phyloP scores from a whole-genome alignment of 306 rosid genomes.

The Begonia peltatifolia region DNA sequence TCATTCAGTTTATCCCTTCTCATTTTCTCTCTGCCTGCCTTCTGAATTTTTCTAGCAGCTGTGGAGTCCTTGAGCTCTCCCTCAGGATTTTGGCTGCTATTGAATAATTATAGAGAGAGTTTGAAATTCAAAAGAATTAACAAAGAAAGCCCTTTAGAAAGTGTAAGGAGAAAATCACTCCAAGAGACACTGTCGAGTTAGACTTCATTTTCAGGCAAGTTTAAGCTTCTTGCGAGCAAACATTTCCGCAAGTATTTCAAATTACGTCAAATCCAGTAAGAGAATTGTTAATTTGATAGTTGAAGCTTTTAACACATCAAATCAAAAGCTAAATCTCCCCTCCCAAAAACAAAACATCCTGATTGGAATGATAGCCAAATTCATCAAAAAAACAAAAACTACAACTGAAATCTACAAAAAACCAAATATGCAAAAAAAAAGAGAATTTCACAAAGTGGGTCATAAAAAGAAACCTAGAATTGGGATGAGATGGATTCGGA shows the following conservation, averaged over 20 bases:
- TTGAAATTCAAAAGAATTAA: neutral
- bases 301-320: neutral
- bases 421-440: neutral
- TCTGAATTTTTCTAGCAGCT: conserved; percentile 60
- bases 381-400: neutral
- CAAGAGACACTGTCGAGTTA: no score
- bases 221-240: no score
- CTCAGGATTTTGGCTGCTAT: conserved; percentile 37
- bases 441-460: neutral
- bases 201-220: no score
- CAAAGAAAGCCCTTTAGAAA: neutral
- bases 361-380: neutral
- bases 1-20: conserved; percentile 76
- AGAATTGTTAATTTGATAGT: neutral
- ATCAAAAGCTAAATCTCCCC: neutral
- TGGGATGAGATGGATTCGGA: conserved; percentile 20
- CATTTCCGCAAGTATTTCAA: neutral
- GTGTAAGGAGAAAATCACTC: neutral
- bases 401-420: neutral
- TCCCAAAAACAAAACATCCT: neutral
- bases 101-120: neutral
- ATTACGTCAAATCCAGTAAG: neutral
- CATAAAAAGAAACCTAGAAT: conserved; percentile 10
- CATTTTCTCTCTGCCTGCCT: conserved; percentile 81
- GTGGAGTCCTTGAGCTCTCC: conserved; percentile 42